Conservation (phyloP, 2,329 filamentous ascomycete genomes). For the Atkinsonella hypoxylon region DNA sequence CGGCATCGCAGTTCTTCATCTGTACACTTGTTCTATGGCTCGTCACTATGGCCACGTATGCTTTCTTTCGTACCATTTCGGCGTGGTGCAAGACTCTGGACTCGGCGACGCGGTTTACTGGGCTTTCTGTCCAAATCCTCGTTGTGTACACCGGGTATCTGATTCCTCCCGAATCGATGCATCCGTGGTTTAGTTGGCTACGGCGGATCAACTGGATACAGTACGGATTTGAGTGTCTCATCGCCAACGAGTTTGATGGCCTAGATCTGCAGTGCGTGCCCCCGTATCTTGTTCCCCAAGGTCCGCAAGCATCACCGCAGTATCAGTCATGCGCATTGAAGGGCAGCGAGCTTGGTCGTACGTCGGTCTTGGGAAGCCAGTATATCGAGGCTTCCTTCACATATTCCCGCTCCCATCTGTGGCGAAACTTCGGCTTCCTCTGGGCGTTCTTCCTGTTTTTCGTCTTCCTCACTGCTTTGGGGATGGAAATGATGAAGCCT, state of each 20-base stretch:
- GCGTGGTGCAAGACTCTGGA: constrained; percentile 48
- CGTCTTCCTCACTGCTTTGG: constrained; percentile 56
- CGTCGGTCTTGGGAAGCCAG: constrained; percentile 37
- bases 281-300: constrained; percentile 43
- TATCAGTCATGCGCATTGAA: constrained; percentile 43
- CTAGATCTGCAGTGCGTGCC: constrained; percentile 46
- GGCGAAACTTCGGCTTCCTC: constrained; percentile 69
- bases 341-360: constrained; percentile 32
- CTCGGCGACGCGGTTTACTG: constrained; percentile 47
- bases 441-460: constrained; percentile 68
- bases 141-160: constrained; percentile 58
- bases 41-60: constrained; percentile 44
- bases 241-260: constrained; percentile 51
- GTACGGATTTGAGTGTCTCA: constrained; percentile 56
- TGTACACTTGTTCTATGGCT: constrained; percentile 50
- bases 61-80: constrained; percentile 47
- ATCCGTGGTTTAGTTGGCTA: constrained; percentile 54
- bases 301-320: constrained; percentile 16
- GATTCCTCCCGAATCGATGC: constrained; percentile 43
- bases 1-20: constrained; percentile 56
- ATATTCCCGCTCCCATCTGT: constrained; percentile 47
- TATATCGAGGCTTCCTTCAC: constrained; percentile 42
- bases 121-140: constrained; percentile 47
- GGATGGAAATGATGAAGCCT: constrained; percentile 53
- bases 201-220: constrained; percentile 57